Percentiles rank a stretch among this genome's conserved stretches.
phyloP scores from a whole-genome alignment of 2,329 filamentous ascomycete genomes.

The Monosporascus sp. region DNA sequence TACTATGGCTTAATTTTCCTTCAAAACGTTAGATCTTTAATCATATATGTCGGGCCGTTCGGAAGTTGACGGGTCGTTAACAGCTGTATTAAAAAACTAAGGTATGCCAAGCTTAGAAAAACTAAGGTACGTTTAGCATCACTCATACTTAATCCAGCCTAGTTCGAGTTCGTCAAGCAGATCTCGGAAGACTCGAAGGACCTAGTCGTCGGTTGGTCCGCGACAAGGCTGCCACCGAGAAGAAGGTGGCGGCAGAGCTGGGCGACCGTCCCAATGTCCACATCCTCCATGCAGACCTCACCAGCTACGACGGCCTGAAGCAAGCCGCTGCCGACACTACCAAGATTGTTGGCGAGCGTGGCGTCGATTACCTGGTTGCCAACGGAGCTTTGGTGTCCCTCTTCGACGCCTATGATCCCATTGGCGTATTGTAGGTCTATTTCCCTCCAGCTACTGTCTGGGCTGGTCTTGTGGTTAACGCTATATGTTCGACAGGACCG shows the following conservation, averaged over 20 bases:
- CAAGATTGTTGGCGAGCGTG: constrained; percentile 24
- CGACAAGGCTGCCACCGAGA: constrained; percentile 35
- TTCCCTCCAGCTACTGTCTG: not conserved
- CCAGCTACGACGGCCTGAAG: constrained; percentile 31
- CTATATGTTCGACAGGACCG: constrained; percentile 13
- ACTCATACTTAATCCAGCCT: constrained; percentile 2
- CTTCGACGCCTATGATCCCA: constrained; percentile 21
- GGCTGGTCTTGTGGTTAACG: not conserved
- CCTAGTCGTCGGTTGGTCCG: constrained; percentile 41
- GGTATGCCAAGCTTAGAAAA: too few species aligned
- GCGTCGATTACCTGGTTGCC: constrained; percentile 45
- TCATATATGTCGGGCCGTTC: too few species aligned
- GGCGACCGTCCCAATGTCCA: constrained; percentile 33
- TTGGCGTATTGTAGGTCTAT: constrained; percentile 2
- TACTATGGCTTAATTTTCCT: too few species aligned
- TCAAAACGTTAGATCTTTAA: too few species aligned
- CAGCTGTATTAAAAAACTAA: too few species aligned
- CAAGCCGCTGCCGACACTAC: constrained; percentile 15
- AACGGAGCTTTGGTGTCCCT: constrained; percentile 36
- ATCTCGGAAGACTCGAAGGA: constrained; percentile 36
- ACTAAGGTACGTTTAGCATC: too few species aligned
- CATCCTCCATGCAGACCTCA: constrained; percentile 40
- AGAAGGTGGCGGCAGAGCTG: constrained; percentile 35
- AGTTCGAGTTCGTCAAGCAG: constrained; percentile 43
- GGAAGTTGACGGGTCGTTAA: too few species aligned